Base-by-base conservation (phyloP, 495 filamentous ascomycete species). In the Annulohypoxylon maeteangense region DNA sequence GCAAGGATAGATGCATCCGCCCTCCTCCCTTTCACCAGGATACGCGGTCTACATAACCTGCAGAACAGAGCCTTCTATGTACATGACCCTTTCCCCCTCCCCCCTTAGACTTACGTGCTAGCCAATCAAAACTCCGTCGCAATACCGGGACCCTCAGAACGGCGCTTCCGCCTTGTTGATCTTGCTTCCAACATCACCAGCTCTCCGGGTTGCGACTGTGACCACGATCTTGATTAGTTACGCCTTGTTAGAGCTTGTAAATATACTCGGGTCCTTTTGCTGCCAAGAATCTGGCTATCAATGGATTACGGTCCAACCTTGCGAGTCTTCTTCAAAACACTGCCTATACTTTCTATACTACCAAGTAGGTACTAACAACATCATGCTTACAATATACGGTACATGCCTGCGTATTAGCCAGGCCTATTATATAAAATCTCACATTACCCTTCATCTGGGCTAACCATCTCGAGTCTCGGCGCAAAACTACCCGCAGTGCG, bases 161-260 rank as follows among this genome's bases (percentile, higher is more conserved):
- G 32, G 29, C 44, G 65, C 55, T 65, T 68, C 65, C 65, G 65
- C 55, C 55, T 65, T 18, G 55, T 61, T 63, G 65, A 65, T 68
- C 64, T 65, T 42, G 23, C 56, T 68, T 57, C 70, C 61, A 68
- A 72, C 65, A 65, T 65, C 70, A 10, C 42, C 55, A 68, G 38
- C 55, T 48, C 60, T 42, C 27, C 38, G 60, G 70, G 22, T 61
- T 68, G 44, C 23, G 55, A 72, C 54, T 68, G 70, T 72, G 70
- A 72, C 61, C 60, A 16, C 65, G 23, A 44, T 67, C 60, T 64
- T 72, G 60, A 72, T 72, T 72, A 72, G 70, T 60, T 55, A 22
- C 38, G 18, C 8, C n/a, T 50, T 11, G 27, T 20, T 34, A 36
- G 36, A 50, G 44, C 8, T 10, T 50, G 7, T 27, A 59, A 44